These are phyloP conservation scores for Ustilago loliicola DNA, from an alignment of 1,284 basidiomycete genomes.

Conservation along the genomic window DNA sequence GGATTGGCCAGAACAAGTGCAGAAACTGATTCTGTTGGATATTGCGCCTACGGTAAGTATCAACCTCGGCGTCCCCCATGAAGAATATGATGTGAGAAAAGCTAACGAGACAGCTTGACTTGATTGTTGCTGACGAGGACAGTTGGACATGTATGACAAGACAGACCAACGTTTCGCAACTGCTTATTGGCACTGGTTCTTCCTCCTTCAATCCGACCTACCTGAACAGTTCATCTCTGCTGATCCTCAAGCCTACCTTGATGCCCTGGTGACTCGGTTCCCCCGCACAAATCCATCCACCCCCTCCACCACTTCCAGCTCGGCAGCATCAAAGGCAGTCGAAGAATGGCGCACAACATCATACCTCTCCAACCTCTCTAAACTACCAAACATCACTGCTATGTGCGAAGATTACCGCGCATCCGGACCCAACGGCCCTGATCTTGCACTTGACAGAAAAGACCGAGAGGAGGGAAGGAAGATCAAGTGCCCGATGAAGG, in stretches of 20 bases:
- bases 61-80: background rate
- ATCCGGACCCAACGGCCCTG: constrained; percentile 66
- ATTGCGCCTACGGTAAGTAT: constrained; percentile 54
- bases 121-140: no score
- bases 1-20: constrained; percentile 67
- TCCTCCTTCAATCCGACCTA: constrained; percentile 69
- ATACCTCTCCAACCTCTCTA: constrained; percentile 28
- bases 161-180: constrained; percentile 68
- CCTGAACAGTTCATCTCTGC: constrained; percentile 71
- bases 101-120: background rate
- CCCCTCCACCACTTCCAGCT: background rate
- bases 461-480: constrained; percentile 61
- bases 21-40: constrained; percentile 69
- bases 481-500: constrained; percentile 56
- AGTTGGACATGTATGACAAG: constrained; percentile 70
- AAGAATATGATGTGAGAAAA: background rate
- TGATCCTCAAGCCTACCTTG: constrained; percentile 67
- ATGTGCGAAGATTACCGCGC: constrained; percentile 72
- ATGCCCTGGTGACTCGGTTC: constrained; percentile 51
- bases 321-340: background rate
- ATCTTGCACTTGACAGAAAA: constrained; percentile 69
- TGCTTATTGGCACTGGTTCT: constrained; percentile 71
- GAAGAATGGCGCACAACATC: constrained; percentile 19
- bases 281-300: constrained; percentile 15
- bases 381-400: constrained; percentile 21